phyloP scores from a whole-genome alignment of 2,329 filamentous ascomycete genomes.

The Ophioceras dolichostomum region DNA sequence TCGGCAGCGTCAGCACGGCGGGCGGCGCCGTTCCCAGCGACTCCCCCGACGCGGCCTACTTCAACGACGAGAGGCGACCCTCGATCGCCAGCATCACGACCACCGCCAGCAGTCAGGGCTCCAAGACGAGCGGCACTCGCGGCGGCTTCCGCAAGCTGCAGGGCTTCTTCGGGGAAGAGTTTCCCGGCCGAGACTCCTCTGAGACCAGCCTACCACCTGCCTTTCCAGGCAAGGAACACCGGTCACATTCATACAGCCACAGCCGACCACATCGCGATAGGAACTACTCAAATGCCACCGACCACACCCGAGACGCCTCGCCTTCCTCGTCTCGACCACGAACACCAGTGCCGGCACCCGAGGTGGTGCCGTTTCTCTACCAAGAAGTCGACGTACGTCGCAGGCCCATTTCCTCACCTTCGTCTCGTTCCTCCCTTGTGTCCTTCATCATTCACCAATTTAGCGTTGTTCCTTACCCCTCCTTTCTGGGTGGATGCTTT shows the following conservation, averaged over 20 bases:
- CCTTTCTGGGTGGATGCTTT: no score
- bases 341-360: constrained; percentile 78
- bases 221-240: constrained; percentile 43
- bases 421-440: no score
- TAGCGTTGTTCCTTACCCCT: no score
- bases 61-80: constrained; percentile 65
- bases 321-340: constrained; percentile 65
- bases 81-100: constrained; percentile 82
- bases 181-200: constrained; percentile 60
- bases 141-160: constrained; percentile 74
- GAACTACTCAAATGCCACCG: constrained; percentile 67
- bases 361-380: constrained; percentile 95
- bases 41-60: constrained; percentile 47
- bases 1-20: constrained; percentile 20
- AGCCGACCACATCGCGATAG: constrained; percentile 54
- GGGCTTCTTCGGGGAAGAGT: constrained; percentile 88
- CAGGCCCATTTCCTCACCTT: no score
- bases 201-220: constrained; percentile 51
- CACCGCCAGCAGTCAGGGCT: constrained; percentile 69
- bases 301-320: constrained; percentile 62
- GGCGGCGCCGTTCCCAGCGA: constrained; percentile 34
- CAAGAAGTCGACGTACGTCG: constrained; percentile 68
- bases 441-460: no score
- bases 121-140: constrained; percentile 58
- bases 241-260: constrained; percentile 51